These are phyloP conservation scores for Lyophyllum decastes DNA, from an alignment of 768 basidiomycete genomes.

Conservation along the genomic window DNA sequence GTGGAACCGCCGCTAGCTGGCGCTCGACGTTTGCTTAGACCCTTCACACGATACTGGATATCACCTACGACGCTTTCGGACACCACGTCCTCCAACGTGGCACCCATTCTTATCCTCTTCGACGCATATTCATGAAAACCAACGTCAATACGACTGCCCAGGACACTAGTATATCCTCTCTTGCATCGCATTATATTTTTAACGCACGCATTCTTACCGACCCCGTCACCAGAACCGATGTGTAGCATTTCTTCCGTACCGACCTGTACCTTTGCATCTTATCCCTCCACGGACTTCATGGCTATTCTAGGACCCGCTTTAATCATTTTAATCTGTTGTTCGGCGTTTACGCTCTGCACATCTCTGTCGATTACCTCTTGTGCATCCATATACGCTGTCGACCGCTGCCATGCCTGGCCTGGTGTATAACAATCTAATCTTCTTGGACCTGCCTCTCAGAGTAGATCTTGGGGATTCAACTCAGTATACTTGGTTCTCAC, in stretches of 20 bases:
- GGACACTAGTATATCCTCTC: slow-evolving; percentile 5
- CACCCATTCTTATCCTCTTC: slow-evolving; percentile 16
- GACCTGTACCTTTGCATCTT: slow-evolving; percentile 11
- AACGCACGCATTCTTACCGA: not conserved
- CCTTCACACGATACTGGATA: slow-evolving; percentile 17
- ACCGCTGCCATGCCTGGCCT: not conserved
- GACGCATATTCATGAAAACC: slow-evolving; percentile 18
- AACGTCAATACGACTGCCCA: slow-evolving; percentile 9
- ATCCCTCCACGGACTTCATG: slow-evolving; percentile 7
- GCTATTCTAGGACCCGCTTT: slow-evolving; percentile 14
- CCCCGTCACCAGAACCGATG: not conserved
- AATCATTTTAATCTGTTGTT: slow-evolving; percentile 9
- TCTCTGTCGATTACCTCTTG: not conserved
- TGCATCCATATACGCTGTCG: not conserved
- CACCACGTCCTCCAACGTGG: slow-evolving; percentile 9
- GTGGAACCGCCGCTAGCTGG: slow-evolving; percentile 49
- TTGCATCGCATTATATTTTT: slow-evolving; percentile 11
- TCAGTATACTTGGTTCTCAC: too few species aligned
- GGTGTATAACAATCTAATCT: not conserved
- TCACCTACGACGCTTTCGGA: slow-evolving; percentile 13
- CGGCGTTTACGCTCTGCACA: not conserved
- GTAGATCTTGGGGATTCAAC: slow-evolving; percentile 10
- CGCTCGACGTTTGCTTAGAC: slow-evolving; percentile 52
- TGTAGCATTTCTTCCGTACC: slow-evolving; percentile 9
- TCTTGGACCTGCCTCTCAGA: not conserved